Evolutionary conservation across 371 early-diverging fungal species (phyloP).

Genomic region (Rhizopus delemar): DNA sequence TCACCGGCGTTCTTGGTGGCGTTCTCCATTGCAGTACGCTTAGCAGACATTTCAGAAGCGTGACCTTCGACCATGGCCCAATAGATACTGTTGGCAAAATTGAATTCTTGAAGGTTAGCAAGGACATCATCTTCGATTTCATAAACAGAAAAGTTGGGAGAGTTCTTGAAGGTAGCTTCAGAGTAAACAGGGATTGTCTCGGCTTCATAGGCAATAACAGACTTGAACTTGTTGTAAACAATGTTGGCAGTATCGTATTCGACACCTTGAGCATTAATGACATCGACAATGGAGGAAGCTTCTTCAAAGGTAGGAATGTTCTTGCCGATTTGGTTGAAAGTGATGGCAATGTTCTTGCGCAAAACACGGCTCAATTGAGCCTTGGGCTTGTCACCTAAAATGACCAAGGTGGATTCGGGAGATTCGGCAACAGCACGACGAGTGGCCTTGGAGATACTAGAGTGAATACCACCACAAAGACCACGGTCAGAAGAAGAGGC

Average conservation of each 20-base stretch:
- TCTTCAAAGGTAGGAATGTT: conserved; percentile 88
- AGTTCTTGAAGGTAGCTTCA: conserved; percentile 70
- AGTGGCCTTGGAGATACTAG: conserved; percentile 87
- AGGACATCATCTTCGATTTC: conserved; percentile 90
- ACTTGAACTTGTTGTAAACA: conserved; percentile 93
- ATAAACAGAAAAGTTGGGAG: conserved; percentile 88
- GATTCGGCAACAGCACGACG: conserved; percentile 62
- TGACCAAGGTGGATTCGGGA: conserved; percentile 62
- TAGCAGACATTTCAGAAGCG: conserved; percentile 95
- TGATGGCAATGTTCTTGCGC: conserved; percentile 71
- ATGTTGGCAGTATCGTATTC: conserved; percentile 78
- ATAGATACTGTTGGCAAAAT: conserved; percentile 90
- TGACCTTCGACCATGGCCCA: conserved; percentile 96
- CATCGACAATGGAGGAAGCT: conserved; percentile 81
- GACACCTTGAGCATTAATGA: conserved; percentile 65
- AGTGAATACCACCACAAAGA: conserved; percentile 98
- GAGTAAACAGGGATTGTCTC: conserved; percentile 65
- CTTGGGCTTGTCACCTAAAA: conserved; percentile 95
- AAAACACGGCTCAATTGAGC: conserved; percentile 80
- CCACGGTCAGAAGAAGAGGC: conserved; percentile 96
- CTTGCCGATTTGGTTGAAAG: conserved; percentile 93
- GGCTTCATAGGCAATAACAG: conserved; percentile 94
- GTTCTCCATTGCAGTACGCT: conserved; percentile 99
- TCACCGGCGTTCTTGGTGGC: conserved; percentile 98
- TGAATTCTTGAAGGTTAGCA: conserved; percentile 90